Evolutionary conservation across 2,329 filamentous ascomycete genomes (phyloP).

Genomic region (Furcasterigmium sp.): DNA sequence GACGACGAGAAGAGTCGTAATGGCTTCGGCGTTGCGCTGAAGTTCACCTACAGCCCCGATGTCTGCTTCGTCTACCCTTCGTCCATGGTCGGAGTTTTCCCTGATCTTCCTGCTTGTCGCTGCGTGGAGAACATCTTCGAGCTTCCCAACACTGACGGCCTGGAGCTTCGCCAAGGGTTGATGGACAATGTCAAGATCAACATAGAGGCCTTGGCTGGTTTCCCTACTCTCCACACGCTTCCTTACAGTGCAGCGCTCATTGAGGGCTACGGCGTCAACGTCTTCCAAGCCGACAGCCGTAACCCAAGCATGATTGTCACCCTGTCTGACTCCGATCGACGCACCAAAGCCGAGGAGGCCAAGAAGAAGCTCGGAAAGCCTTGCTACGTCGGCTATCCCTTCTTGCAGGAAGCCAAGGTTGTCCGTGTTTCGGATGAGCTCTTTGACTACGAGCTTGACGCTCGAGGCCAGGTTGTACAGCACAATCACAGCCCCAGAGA

Average conservation of each 20-base stretch:
- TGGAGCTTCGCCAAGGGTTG: slow-evolving; percentile 79
- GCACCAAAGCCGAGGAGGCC: slow-evolving; percentile 66
- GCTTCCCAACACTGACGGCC: slow-evolving; percentile 82
- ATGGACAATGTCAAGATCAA: slow-evolving; percentile 81
- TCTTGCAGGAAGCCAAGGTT: slow-evolving; percentile 89
- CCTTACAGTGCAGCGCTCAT: slow-evolving; percentile 72
- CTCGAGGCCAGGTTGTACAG: slow-evolving; percentile 60
- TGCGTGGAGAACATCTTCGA: slow-evolving; percentile 97
- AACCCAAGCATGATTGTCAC: slow-evolving; percentile 97
- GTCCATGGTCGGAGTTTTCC: slow-evolving; percentile 83
- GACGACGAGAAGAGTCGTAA: slow-evolving; percentile 79
- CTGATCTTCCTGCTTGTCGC: slow-evolving; percentile 78
- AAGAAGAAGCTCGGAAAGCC: slow-evolving; percentile 75
- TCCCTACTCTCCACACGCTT: slow-evolving; percentile 83
- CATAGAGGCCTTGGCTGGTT: slow-evolving; percentile 79
- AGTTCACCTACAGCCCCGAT: slow-evolving; percentile 80
- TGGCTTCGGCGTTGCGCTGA: slow-evolving; percentile 84
- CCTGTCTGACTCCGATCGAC: slow-evolving; percentile 66
- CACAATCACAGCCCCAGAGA: slow-evolving; percentile 70
- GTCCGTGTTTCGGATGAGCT: slow-evolving; percentile 86
- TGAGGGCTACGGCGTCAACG: slow-evolving; percentile 76
- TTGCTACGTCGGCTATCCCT: slow-evolving; percentile 91
- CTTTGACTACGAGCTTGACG: slow-evolving; percentile 75
- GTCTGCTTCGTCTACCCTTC: slow-evolving; percentile 81
- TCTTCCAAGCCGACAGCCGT: slow-evolving; percentile 92